phyloP scores from a whole-genome alignment of 2,329 filamentous ascomycete species.

The Clonostachys sp. region DNA sequence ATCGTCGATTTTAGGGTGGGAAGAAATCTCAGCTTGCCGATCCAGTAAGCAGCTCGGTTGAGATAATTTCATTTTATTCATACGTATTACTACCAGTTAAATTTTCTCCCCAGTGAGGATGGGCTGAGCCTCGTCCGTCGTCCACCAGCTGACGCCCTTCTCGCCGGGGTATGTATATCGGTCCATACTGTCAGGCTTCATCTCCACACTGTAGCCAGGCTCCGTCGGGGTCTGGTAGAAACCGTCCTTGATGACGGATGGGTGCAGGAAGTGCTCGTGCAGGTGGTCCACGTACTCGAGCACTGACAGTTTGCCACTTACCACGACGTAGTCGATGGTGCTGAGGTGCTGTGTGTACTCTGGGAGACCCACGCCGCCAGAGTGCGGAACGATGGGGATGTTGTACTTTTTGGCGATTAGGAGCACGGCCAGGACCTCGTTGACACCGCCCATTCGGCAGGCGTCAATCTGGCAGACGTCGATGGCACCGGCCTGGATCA shows the following conservation, averaged over 20 bases:
- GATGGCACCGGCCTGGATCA: slow-evolving; percentile 74
- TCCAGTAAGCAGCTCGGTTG: too few relatives aligned
- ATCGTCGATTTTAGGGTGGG: too few relatives aligned
- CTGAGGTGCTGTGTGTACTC: slow-evolving; percentile 93
- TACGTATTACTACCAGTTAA: slow-evolving; percentile 17
- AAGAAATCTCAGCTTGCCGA: too few relatives aligned
- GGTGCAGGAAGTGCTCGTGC: slow-evolving; percentile 89
- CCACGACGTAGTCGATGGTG: slow-evolving; percentile 89
- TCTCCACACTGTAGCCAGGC: slow-evolving; percentile 88
- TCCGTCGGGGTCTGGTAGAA: slow-evolving; percentile 83
- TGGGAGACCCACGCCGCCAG: slow-evolving; percentile 82
- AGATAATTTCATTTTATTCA: not conserved
- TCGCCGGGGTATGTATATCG: slow-evolving; percentile 71
- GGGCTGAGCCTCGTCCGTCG: slow-evolving; percentile 68
- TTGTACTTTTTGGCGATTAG: slow-evolving; percentile 77
- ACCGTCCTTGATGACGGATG: slow-evolving; percentile 73
- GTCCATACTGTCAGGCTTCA: slow-evolving; percentile 87
- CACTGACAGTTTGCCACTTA: slow-evolving; percentile 75
- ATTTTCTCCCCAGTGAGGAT: slow-evolving; percentile 64
- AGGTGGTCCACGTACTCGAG: slow-evolving; percentile 91
- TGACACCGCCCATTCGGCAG: slow-evolving; percentile 84
- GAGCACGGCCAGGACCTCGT: slow-evolving; percentile 87
- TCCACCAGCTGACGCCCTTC: slow-evolving; percentile 82
- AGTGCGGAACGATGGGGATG: slow-evolving; percentile 84
- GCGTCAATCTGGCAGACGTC: slow-evolving; percentile 89